These are phyloP conservation scores for Madurella fahalii DNA, from an alignment of 2,329 filamentous ascomycete species.

Conservation along the genomic window DNA sequence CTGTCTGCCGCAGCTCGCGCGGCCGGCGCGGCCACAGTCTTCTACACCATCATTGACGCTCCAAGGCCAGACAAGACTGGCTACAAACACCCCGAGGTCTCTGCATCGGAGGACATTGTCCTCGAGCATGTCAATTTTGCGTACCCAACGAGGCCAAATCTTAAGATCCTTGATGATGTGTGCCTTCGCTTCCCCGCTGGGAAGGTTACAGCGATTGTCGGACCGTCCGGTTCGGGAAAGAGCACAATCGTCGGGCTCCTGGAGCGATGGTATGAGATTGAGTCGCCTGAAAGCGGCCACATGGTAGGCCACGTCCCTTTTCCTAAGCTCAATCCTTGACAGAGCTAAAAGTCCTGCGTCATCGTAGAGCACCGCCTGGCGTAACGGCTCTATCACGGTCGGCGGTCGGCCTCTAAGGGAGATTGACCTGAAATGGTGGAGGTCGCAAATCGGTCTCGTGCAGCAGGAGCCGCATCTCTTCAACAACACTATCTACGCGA, in stretches of 20 bases:
- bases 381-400: constrained; percentile 25
- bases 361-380: constrained; percentile 23
- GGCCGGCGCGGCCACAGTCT: constrained; percentile 51
- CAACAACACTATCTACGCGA: constrained; percentile 47
- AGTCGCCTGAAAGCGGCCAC: constrained; percentile 43
- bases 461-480: constrained; percentile 42
- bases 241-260: constrained; percentile 70
- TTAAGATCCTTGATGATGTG: constrained; percentile 47
- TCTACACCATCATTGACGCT: constrained; percentile 49
- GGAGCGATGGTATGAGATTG: constrained; percentile 66
- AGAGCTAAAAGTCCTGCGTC: background rate
- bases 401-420: constrained; percentile 32
- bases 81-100: constrained; percentile 42
- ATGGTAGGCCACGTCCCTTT: constrained; percentile 10
- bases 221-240: constrained; percentile 79
- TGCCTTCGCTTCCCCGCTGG: constrained; percentile 57
- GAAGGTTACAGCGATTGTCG: constrained; percentile 73
- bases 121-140: constrained; percentile 63
- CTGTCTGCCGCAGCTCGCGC: constrained; percentile 53
- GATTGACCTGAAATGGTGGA: constrained; percentile 60
- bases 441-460: constrained; percentile 42
- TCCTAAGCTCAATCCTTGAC: background rate
- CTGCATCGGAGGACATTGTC: constrained; percentile 48
- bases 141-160: constrained; percentile 52
- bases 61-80: constrained; percentile 36